A percentile compares a stretch with the other conserved stretches of the same genome.
phyloP scores from a whole-genome alignment of 176 grass and related monocot species.

The Eremochloa ophiuroides region DNA sequence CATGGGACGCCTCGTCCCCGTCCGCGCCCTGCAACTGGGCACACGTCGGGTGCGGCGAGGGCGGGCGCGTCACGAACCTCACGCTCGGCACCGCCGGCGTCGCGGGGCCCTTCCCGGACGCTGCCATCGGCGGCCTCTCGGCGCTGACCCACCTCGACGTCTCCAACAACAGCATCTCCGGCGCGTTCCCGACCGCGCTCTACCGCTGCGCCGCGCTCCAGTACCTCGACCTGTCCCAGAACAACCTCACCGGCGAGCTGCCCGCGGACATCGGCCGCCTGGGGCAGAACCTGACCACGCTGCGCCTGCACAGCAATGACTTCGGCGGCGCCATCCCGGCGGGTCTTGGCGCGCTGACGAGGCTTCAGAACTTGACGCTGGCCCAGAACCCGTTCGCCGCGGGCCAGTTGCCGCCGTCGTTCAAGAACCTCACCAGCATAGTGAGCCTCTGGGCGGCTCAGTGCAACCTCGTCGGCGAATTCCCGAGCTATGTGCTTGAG shows the following conservation, averaged over 20 bases:
- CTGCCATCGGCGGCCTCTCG: conserved; percentile 44
- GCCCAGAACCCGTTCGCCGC: conserved; percentile 15
- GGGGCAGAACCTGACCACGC: conserved; percentile 17
- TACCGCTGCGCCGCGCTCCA: conserved; percentile 37
- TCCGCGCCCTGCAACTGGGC: conserved; percentile 47
- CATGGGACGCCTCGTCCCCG: conserved; percentile 25
- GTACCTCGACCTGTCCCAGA: conserved; percentile 42
- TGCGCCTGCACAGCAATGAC: conserved; percentile 24
- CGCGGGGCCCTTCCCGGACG: conserved; percentile 24
- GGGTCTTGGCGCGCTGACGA: conserved; percentile 44
- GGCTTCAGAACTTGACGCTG: conserved; percentile 19
- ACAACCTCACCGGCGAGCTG: conserved; percentile 40
- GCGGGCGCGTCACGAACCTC: conserved; percentile 34
- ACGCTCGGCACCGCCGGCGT: conserved; percentile 6
- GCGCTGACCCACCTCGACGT: conserved; percentile 50
- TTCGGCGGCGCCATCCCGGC: conserved; percentile 38
- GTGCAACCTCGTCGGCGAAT: conserved; percentile 41
- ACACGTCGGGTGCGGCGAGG: conserved; percentile 24
- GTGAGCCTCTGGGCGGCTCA: background rate
- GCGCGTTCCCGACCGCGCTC: conserved; percentile 26
- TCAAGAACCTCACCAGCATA: conserved; percentile 44
- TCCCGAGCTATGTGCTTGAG: conserved; percentile 29
- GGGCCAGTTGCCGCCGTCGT: conserved; percentile 32
- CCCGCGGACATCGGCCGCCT: conserved; percentile 41
- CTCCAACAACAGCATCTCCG: conserved; percentile 37